Conservation (phyloP, 495 filamentous ascomycete genomes). For the Letharia columbiana region DNA sequence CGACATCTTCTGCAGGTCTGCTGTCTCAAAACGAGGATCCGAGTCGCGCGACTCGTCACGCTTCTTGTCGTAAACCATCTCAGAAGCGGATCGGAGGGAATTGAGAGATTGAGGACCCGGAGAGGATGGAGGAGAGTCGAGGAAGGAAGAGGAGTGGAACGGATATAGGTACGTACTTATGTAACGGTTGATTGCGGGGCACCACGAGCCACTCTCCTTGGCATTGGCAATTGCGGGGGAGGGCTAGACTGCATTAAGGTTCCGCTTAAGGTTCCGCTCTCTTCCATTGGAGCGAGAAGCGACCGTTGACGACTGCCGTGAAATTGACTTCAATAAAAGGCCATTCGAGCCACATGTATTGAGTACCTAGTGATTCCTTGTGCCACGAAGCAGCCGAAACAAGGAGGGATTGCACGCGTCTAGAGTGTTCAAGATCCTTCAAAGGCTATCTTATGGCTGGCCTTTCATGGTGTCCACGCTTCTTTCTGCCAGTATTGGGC, state of each 20-base stretch:
- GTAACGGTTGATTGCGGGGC: not conserved
- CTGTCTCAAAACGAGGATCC: slow-evolving; percentile 5
- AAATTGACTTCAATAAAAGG: no score
- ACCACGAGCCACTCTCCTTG: not conserved
- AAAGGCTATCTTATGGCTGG: no score
- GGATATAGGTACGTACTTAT: slow-evolving; percentile 30
- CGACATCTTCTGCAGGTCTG: slow-evolving; percentile 44
- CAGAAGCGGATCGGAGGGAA: not conserved
- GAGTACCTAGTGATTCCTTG: no score
- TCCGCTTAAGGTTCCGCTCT: not conserved
- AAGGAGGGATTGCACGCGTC: no score
- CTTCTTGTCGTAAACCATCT: not conserved
- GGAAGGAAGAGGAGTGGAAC: not conserved
- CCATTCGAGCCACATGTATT: no score
- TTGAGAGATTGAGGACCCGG: not conserved
- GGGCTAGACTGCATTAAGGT: not conserved
- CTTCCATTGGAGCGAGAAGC: slow-evolving; percentile 1
- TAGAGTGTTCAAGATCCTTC: no score
- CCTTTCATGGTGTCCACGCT: no score
- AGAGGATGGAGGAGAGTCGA: not conserved
- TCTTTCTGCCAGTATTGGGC: no score
- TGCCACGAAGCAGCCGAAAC: no score
- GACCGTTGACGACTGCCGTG: not conserved
- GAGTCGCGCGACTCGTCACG: slow-evolving; percentile 21
- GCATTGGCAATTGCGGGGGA: no score